Base-by-base conservation (phyloP, 2,329 filamentous ascomycete species). In the Xylariaceae sp. region DNA sequence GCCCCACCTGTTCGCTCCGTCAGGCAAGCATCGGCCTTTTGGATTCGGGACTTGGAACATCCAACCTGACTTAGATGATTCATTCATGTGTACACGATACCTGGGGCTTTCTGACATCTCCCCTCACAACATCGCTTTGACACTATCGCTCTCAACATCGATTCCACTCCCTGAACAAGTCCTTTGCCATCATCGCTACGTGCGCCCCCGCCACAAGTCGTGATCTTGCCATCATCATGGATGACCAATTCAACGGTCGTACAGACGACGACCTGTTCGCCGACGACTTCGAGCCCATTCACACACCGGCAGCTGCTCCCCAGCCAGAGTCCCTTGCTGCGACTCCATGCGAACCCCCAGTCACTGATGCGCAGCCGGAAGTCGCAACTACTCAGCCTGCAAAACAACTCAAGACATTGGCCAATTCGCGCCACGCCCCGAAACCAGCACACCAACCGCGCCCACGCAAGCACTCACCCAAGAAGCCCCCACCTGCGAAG, bases 241-340 rank as follows among this genome's bases (percentile, higher is more conserved):
- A 83, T 18, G 81, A 84, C 58, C 81, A 84, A 62, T 84, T 83
- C 59, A 75, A 77, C 53, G 81, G 80, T 44, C 75, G 81, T 17
- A 84, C 81, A 42, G 81, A 84, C 62, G 82, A 84, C 59, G 81
- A 83, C 63, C 74, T 84, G 53, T 84, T 84, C 63, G 77, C 78
- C 54, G 82, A 84, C 59, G 81, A 84, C 61, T 82, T 84, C 53
- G 81, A 84, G 65, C 80, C 80, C 7, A 74, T 82, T 46, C 67
- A 49, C 14, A 63, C 22, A 31, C 45, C 58, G 39, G 48, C 42
- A 6, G 40, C 52, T 13, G 41, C 51, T 34, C 22, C 47, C 16
- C 18, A 40, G 31, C 31, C 43, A 17, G 39, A 43, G 39, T 14
- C 44, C 11, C 22, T 47, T 12, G 22, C 43, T 12, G 19, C 47